Base-by-base conservation (phyloP, 2,329 filamentous ascomycete genomes). In the Neocatenulostroma microsporum region DNA sequence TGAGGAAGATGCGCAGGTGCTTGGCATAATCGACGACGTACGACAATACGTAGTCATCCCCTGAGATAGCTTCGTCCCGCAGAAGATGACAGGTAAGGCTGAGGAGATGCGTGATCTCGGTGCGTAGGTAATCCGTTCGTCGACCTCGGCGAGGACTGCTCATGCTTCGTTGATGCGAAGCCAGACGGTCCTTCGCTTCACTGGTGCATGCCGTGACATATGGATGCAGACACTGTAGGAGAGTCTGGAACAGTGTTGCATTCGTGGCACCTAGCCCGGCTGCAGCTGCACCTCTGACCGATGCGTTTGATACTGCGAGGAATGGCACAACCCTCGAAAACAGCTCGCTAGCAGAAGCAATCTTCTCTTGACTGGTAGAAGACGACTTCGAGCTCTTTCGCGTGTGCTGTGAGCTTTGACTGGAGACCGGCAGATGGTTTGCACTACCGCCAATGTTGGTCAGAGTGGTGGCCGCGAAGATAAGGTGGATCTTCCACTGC, bases 401-500 rank as follows among this genome's bases (percentile, higher is more conserved):
- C 4, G 77, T 73, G 60, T 96, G 89, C 46, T 93, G 82, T 24
- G 72, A 72, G 43, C 50, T 71, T 49, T 71, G 71, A 17, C 50
- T 54, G 3, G 53, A 49, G 5, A 67, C 62, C 2, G 68, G 67
- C 10, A 70, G 67, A 20, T 80, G 68, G 37, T 78, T 75, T 15
- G 76, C 69, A 14, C 69, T 77, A 8, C 86, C 86, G 6, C 55
- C 57, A 34, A 53, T 50, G 48, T 91, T 91, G 24, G 84, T 88
- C 39, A 98, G 70, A 0, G 91, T 96, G 8, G 89, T 94, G 62
- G 93, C 98, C 8, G 89, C 91, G 64, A 98, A 95, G 37, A 95
- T 88, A 18, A 98, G 72, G 58, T 96, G 96, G 2, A 96, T 69
- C 62, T 95, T 96, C 89, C 89, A 98, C 58, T 98, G 91, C 61